These are phyloP conservation scores for Sequoiadendron giganteum DNA, from an alignment of 75 land plant genomes.

Conservation along the genomic window DNA sequence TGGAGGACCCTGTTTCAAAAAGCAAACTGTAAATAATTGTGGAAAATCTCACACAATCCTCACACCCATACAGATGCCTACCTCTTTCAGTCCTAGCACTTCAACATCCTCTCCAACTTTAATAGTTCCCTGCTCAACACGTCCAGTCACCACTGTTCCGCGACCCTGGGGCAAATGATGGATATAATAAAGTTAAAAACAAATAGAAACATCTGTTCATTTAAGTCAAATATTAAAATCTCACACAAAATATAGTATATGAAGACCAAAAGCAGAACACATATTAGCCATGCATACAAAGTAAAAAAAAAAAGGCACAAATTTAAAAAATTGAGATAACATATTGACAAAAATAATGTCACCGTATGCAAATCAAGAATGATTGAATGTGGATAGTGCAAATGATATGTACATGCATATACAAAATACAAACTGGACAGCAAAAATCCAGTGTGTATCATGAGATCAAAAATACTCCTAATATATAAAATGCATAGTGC, in stretches of 20 bases:
- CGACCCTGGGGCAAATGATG: conserved; percentile 62
- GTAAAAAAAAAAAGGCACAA: not conserved
- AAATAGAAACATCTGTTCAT: not conserved
- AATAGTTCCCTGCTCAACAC: conserved; percentile 89
- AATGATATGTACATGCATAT: not conserved
- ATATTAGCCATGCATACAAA: not conserved
- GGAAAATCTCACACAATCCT: not conserved
- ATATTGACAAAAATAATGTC: conserved; percentile 58
- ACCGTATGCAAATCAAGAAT: conserved; percentile 32
- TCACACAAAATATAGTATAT: not conserved
- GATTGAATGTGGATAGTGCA: not conserved
- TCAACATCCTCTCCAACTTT: conserved; percentile 98
- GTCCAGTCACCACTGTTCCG: conserved; percentile 98
- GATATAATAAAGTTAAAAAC: conserved; percentile 7
- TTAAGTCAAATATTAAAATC: not conserved
- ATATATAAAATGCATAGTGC: not conserved
- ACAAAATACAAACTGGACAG: not conserved
- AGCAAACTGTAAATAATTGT: not conserved
- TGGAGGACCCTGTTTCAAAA: conserved; percentile 42
- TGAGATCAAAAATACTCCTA: not conserved
- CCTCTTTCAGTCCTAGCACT: conserved; percentile 75
- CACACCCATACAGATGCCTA: conserved; percentile 8
- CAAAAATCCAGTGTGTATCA: not conserved
- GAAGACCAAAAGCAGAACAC: not conserved
- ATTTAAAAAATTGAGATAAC: not conserved